Percentiles rank a stretch among this genome's conserved stretches.
phyloP scores from a whole-genome alignment of 2,329 filamentous ascomycete species.

The Ploettnerulaceae sp. region DNA sequence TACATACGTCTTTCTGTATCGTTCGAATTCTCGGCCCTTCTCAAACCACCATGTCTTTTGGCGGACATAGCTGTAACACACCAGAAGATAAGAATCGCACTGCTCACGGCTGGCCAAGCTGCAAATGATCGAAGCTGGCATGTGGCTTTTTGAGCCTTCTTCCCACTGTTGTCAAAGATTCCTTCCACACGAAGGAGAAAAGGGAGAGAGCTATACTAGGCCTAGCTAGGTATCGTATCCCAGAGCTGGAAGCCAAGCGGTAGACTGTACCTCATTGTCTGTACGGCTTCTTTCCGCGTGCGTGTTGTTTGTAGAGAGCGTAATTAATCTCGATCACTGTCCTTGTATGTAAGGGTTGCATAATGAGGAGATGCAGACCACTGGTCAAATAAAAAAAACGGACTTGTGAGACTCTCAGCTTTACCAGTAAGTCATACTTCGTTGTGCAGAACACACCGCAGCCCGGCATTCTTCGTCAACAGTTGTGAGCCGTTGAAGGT shows the following conservation, averaged over 20 bases:
- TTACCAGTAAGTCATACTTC: neutral
- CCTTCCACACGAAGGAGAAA: conserved; percentile 10
- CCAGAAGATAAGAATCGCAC: neutral
- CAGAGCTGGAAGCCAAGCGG: conserved; percentile 13
- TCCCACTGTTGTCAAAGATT: conserved; percentile 15
- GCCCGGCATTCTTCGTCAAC: neutral
- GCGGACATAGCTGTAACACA: conserved; percentile 8
- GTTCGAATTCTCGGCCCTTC: conserved; percentile 16
- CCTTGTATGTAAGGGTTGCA: too few relatives aligned
- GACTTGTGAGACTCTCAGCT: too few relatives aligned
- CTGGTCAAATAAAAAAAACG: too few relatives aligned
- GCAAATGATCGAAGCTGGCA: conserved; percentile 8
- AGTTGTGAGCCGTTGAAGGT: conserved; percentile 7
- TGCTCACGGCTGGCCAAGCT: neutral
- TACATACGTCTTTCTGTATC: conserved; percentile 17
- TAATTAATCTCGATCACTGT: too few relatives aligned
- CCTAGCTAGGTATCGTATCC: too few relatives aligned
- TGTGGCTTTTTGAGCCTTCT: conserved; percentile 8
- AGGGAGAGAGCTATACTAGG: too few relatives aligned
- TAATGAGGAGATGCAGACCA: too few relatives aligned
- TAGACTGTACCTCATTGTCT: conserved; percentile 14
- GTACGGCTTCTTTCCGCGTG: conserved; percentile 1
- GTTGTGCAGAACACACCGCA: neutral
- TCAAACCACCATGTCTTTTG: conserved; percentile 17
- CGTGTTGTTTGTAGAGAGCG: too few relatives aligned